Evolutionary conservation across 148 eudicot species (phyloP), one percentile per base, ranked within the genome.

Genomic region (Heliosperma pusillum): DNA sequence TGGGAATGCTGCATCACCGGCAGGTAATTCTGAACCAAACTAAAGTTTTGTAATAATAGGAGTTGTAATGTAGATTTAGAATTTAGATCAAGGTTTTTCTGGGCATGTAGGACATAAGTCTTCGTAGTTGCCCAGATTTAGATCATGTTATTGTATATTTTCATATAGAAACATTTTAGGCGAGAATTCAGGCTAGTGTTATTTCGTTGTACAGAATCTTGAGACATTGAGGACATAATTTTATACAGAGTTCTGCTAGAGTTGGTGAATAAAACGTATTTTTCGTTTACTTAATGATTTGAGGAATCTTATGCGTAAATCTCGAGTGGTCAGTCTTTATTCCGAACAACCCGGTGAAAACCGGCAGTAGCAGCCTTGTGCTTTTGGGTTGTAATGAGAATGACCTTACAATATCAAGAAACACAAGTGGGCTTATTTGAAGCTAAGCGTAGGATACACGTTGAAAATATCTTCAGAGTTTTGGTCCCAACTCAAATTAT

Each of bases 61-160:
- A 74, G 15, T 20, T 73, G 75, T 27, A 73, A 67, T 10, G 56
- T 69, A 69, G 56, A 21, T 69, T 22, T 69, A 44, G 55, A 22
- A 8, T 22, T 36, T 6, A 36, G 42, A 50, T 44, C 29, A 66
- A 69, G 77, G 66, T 52, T 24, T 47, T 63, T 65, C 64, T 70
- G 76, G 81, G 81, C 60, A 66, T 70, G 47, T 66, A 59, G 78
- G 80, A 73, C 79, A 69, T 25, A 84, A 74, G 84, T 65, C 80
- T 10, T 11, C 20, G 59, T 30, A 71, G 72, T 53, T 78, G 78
- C 75, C 80, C 76, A 33, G 56, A 76, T 45, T 29, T 72, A 72
- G 80, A 59, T 70, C 19, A 69, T 75, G 76, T 76, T 40, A 22
- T 50, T 50, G 24, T 75, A 73, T 55, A 74, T 72, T 66, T 63